A percentile compares a stretch with the other conserved stretches of the same genome.
Conservation (phyloP, 2,329 filamentous ascomycete species). For the Trichoderma sp. region DNA sequence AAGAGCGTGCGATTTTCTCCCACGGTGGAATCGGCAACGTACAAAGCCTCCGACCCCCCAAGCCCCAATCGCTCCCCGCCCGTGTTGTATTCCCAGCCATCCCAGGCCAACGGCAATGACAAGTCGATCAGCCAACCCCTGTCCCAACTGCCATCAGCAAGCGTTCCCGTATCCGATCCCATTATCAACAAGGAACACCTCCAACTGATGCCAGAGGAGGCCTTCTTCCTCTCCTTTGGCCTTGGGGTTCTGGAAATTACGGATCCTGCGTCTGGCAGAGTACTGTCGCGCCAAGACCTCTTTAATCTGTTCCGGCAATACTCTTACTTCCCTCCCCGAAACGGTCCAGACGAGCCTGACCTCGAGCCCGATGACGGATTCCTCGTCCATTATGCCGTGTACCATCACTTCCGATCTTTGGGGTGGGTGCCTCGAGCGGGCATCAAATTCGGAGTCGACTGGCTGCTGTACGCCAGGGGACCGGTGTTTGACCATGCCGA, state of each 20-base stretch:
- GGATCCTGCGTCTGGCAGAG: slow-evolving; percentile 44
- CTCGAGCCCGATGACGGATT: slow-evolving; percentile 78
- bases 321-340: slow-evolving; percentile 64
- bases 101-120: slow-evolving; percentile 22
- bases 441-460: slow-evolving; percentile 93
- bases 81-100: slow-evolving; percentile 25
- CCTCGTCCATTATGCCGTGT: slow-evolving; percentile 80
- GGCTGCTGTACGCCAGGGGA: slow-evolving; percentile 87
- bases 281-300: slow-evolving; percentile 55
- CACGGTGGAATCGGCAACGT: slow-evolving; percentile 62
- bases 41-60: slow-evolving; percentile 51
- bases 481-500: slow-evolving; percentile 95
- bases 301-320: slow-evolving; percentile 65
- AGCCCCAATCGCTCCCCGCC: slow-evolving; percentile 39
- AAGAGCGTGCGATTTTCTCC: slow-evolving; percentile 73
- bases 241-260: slow-evolving; percentile 70
- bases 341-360: slow-evolving; percentile 33
- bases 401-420: slow-evolving; percentile 92
- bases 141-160: not conserved
- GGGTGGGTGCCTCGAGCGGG: slow-evolving; percentile 93
- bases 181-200: slow-evolving; percentile 70
- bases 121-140: slow-evolving; percentile 19
- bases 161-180: not conserved
- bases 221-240: slow-evolving; percentile 83
- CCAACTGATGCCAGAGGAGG: slow-evolving; percentile 87